phyloP scores from a whole-genome alignment of 2,329 filamentous ascomycete genomes.

The Didymellaceae sp. region DNA sequence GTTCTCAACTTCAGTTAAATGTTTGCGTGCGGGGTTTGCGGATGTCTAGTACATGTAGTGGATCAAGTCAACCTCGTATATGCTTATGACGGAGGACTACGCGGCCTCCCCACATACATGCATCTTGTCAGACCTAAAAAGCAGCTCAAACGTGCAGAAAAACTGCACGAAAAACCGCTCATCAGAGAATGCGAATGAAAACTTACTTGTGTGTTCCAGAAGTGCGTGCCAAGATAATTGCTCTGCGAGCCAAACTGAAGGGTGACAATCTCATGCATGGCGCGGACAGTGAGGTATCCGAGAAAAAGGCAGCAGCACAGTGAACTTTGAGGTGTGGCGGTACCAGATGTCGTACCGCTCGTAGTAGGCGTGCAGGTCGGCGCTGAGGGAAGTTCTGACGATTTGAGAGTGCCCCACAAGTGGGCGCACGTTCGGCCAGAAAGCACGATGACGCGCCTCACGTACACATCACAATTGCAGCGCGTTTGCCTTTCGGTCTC shows the following conservation, averaged over 20 bases:
- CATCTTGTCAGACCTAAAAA: constrained; percentile 3
- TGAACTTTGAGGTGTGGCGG: neutral
- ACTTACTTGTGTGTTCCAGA: constrained; percentile 89
- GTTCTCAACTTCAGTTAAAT: neutral
- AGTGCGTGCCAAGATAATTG: constrained; percentile 94
- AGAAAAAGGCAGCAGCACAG: neutral
- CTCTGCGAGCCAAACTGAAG: constrained; percentile 91
- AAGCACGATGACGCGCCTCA: constrained; percentile 14
- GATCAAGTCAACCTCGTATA: constrained; percentile 4
- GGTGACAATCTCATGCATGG: constrained; percentile 94
- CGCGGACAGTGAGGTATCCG: neutral
- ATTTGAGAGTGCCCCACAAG: constrained; percentile 16
- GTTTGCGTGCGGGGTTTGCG: neutral
- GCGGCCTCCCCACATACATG: constrained; percentile 24
- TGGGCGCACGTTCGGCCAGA: constrained; percentile 5
- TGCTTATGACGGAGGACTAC: constrained; percentile 25
- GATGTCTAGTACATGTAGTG: neutral
- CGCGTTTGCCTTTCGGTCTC: neutral
- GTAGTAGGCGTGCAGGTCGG: constrained; percentile 1
- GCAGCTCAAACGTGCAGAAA: neutral
- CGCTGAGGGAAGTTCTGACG: constrained; percentile 9
- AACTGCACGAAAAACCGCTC: neutral
- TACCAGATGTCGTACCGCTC: neutral
- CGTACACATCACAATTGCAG: neutral
- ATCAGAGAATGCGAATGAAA: neutral